These are phyloP conservation scores for Chalaropsis ovoidea DNA, from an alignment of 2,329 filamentous ascomycete genomes.

Conservation along the genomic window DNA sequence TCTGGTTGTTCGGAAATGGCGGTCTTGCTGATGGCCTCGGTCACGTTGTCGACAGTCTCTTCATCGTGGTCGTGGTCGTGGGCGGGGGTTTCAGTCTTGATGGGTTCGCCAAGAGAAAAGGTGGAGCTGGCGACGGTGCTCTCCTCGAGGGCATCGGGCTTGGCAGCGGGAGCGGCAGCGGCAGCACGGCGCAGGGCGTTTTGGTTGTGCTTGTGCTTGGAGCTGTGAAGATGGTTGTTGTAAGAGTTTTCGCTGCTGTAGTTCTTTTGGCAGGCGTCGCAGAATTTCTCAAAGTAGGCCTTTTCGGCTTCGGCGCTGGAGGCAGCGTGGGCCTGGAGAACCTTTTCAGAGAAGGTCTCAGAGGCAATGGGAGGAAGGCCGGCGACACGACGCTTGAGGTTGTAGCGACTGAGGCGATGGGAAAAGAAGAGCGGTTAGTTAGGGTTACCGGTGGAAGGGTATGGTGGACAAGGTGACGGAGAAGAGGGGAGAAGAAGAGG, in stretches of 20 bases:
- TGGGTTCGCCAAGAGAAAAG: conserved; percentile 78
- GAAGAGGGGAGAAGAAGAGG: neutral
- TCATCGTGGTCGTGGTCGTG: conserved; percentile 59
- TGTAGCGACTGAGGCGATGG: conserved; percentile 59
- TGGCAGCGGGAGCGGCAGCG: conserved; percentile 30
- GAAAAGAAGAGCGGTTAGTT: neutral
- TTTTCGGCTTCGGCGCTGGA: conserved; percentile 77
- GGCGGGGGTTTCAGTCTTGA: conserved; percentile 34
- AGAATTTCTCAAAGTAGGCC: conserved; percentile 77
- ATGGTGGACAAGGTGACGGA: neutral
- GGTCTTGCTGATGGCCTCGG: conserved; percentile 65
- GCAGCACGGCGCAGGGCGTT: conserved; percentile 27
- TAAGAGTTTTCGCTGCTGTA: conserved; percentile 97
- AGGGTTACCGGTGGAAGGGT: neutral
- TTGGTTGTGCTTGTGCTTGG: conserved; percentile 66
- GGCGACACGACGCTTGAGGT: conserved; percentile 87
- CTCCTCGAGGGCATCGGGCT: conserved; percentile 57
- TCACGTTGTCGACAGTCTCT: conserved; percentile 65
- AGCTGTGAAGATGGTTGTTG: conserved; percentile 80
- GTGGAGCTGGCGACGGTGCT: conserved; percentile 82
- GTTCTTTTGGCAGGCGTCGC: conserved; percentile 74
- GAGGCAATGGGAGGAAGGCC: conserved; percentile 82
- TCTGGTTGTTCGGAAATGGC: conserved; percentile 50
- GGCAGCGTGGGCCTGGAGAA: conserved; percentile 77
- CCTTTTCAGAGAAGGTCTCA: conserved; percentile 91